Evolutionary conservation across 2,329 filamentous ascomycete species (phyloP), one percentile per base, ranked within the genome.

Genomic region (Coniochaeta sp.): DNA sequence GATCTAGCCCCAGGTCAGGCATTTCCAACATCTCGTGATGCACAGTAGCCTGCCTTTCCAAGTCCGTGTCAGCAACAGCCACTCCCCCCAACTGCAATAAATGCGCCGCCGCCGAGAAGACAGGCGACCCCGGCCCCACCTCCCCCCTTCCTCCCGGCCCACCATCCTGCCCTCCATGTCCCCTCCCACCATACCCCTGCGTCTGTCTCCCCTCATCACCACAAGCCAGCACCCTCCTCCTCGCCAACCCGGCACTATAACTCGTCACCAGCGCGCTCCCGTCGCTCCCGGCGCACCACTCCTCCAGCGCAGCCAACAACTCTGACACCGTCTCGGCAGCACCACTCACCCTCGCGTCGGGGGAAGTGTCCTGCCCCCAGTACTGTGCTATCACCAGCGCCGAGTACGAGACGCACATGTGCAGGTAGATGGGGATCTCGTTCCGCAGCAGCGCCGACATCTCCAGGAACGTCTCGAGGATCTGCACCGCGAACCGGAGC

Each of bases 341-440:
- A 5, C 24, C 13, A 14, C 5, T 7, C 28, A 14, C 8, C 16
- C 48, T 12, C n/a, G n/a, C n/a, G n/a, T n/a, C n/a, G n/a, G n/a
- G n/a, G n/a, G n/a, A n/a, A n/a, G n/a, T n/a, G n/a, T n/a, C n/a
- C n/a, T 33, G 49, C n/a, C n/a, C n/a, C 49, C 49, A 51, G 28
- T 51, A 51, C 35, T 51, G 49, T 3, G 31, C 49, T 24, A 51
- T 45, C 14, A 51, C 33, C 20, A 51, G 49, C 22, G 35, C 49
- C 35, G 49, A 45, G 49, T 51, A 51, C 5, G 49, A 51, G 13
- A 51, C 16, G 33, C 49, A 51, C 49, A 51, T 51, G 49, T 51
- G 32, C 14, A 51, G 49, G 35, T 51, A 51, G 16, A 51, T 45
- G 16, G 49, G 49, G 22, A 51, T 45, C 49, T 51, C 49, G 20